phyloP scores from a whole-genome alignment of 1,139 yeast species.

The Pichia cactophila region DNA sequence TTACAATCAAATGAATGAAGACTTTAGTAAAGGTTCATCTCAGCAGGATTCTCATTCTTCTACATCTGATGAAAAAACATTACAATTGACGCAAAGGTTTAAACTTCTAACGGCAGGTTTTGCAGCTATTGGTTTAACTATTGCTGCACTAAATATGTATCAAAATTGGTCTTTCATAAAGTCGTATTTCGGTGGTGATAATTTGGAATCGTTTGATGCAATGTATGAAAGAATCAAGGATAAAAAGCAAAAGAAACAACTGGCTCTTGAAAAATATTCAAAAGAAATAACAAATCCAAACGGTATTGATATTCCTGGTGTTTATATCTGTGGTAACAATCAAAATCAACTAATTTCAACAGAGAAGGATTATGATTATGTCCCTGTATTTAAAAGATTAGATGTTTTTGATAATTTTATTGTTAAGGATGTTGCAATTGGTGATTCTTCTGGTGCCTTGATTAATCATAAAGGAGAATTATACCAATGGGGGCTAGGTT shows the following conservation, averaged over 20 bases:
- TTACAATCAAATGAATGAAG: constrained; percentile 1
- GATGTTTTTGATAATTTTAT: constrained; percentile 55
- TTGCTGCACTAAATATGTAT: constrained; percentile 35
- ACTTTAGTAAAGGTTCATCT: background rate
- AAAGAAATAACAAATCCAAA: constrained; percentile 26
- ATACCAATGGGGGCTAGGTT: constrained; percentile 55
- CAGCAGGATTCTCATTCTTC: background rate
- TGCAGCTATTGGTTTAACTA: constrained; percentile 28
- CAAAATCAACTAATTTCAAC: constrained; percentile 34
- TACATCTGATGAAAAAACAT: constrained; percentile 13
- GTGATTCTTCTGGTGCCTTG: constrained; percentile 50
- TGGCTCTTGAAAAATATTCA: constrained; percentile 15
- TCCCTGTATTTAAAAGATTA: constrained; percentile 42
- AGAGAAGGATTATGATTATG: constrained; percentile 34
- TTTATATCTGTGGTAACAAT: constrained; percentile 48
- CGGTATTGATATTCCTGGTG: constrained; percentile 38
- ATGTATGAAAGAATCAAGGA: constrained; percentile 22
- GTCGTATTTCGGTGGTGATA: constrained; percentile 30
- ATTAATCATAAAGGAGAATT: constrained; percentile 66
- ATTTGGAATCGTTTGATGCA: constrained; percentile 24
- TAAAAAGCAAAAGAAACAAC: constrained; percentile 18
- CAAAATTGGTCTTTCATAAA: constrained; percentile 38
- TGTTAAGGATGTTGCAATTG: constrained; percentile 51
- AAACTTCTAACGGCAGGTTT: constrained; percentile 23
- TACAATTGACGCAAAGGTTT: constrained; percentile 20